Evolutionary conservation across 1,284 basidiomycete genomes (phyloP), one percentile per base, ranked within the genome.

Genomic region (Melampsora larici-populina): DNA sequence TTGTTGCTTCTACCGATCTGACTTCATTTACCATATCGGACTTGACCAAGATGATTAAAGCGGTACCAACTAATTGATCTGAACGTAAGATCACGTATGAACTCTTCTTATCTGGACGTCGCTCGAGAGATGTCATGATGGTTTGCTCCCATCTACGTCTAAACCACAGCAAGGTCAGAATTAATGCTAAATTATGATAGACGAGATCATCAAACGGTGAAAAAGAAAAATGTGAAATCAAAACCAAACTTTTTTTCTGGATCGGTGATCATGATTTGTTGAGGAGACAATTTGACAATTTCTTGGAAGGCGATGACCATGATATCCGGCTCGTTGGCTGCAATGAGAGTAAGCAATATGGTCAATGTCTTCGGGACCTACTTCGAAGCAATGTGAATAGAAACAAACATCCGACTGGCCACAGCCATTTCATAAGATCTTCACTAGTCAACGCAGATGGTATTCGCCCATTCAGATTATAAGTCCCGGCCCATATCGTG

Each of bases 261-360:
- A 84, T 99, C 97, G 3, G 96, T 92, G 83, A 97, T 80, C 26
- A 96, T 88, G 70, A 99, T 97, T 84, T 98, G 95, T 82, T 97
- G 93, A 5, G 97, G 93, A 7, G 93, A 97, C 60, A 99, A 87
- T 51, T 94, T 94, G 0, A 99, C 97, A 73, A 99, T 94, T 84
- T 99, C 97, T 84, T 99, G 97, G 82, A 99, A 97, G 0, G 92
- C 93, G 43, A 97, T 86, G n/a, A 90, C 90, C 82, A 96, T 90
- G 78, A 97, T 89, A 83, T 97, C 94, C 9, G 94, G 92, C 65
- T 92, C 94, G 69, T 2, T 21, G 40, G 55, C 36, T 60, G 67
- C 51, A 79, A 48, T 18, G 62, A n/a, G 80, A 13, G 31, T 24
- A 65, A 48, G 55, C 67, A 13, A 21, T 63, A 8, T 51, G 46